Percentiles rank a stretch among this genome's conserved stretches.
These are phyloP conservation scores for Pestalotiopsis sp. DNA, from an alignment of 2,329 filamentous ascomycete species.

Conservation along the genomic window DNA sequence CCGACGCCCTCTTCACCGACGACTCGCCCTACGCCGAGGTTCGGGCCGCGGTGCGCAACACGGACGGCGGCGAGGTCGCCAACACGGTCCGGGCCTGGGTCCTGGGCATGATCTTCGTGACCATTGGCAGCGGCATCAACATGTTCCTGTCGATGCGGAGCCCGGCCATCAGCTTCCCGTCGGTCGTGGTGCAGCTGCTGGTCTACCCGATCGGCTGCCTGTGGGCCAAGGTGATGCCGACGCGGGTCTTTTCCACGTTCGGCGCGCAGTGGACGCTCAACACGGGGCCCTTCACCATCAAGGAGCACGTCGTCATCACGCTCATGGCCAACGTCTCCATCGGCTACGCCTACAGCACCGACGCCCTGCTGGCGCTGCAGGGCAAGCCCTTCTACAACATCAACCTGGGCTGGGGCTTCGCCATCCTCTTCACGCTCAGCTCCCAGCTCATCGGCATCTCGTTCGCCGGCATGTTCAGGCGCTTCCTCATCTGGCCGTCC, in stretches of 20 bases:
- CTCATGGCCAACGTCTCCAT: slow-evolving; percentile 46
- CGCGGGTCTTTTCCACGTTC: slow-evolving; percentile 41
- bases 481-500: slow-evolving; percentile 50
- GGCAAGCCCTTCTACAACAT: slow-evolving; percentile 43
- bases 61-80: slow-evolving; percentile 44
- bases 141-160: slow-evolving; percentile 38
- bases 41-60: slow-evolving; percentile 46
- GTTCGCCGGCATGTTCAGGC: slow-evolving; percentile 50
- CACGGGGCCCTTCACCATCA: slow-evolving; percentile 46
- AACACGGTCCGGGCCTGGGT: slow-evolving; percentile 48
- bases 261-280: slow-evolving; percentile 47
- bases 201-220: slow-evolving; percentile 46
- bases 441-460: slow-evolving; percentile 57
- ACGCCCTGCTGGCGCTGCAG: slow-evolving; percentile 41
- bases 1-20: slow-evolving; percentile 34
- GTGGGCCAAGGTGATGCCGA: slow-evolving; percentile 45
- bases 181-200: slow-evolving; percentile 41
- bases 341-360: slow-evolving; percentile 41
- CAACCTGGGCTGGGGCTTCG: slow-evolving; percentile 49
- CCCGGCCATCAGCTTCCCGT: slow-evolving; percentile 38
- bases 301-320: slow-evolving; percentile 47
- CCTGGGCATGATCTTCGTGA: slow-evolving; percentile 45
- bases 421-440: slow-evolving; percentile 49
- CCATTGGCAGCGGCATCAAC: slow-evolving; percentile 40
- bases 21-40: slow-evolving; percentile 42